Evolutionary conservation across 352 stramenopile genomes (phyloP), one percentile per base, ranked within the genome.

Genomic region (Globisporangium nunn): DNA sequence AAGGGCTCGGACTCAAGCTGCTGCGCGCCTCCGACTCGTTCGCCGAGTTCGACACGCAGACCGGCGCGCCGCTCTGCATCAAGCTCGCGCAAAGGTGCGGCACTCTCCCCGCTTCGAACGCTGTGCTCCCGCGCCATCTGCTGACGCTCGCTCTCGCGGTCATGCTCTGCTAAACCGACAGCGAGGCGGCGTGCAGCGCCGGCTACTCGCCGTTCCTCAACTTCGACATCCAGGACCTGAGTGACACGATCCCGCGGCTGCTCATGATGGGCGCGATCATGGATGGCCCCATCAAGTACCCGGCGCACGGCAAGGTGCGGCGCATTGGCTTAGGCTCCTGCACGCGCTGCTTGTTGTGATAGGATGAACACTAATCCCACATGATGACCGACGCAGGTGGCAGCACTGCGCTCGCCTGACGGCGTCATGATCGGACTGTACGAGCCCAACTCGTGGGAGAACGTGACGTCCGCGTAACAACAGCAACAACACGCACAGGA

Each of bases 381-480:
- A 17, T 23, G 11, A 17, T 52, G 3, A 6, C 35, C 29, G 33
- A 15, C 46, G 30, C 58, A 93, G 80, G 81, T 97, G 41, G 88
- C 87, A 12, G 81, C 85, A 15, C 48, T 97, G 40, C 88, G 88
- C 23, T 95, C 83, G 28, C 88, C 88, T 0, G 88, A 97, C 62
- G 88, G 88, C 45, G 83, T 95, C 52, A 97, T 97, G 88, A 95
- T 97, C 55, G 88, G 88, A 4, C 73, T 97, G 29, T 97, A 96
- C 63, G 86, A 96, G 59, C 82, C 87, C 29, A 95, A 96, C 60
- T 85, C 81, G 49, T 91, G 81, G 81, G 81, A 91, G 5, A 90
- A 86, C 50, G 84, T 90, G 47, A 93, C 84, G 51, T 91, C 84
- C 6, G 76, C 52, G 52, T 64, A 39, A 56, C 37, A 4, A 17